phyloP scores from a whole-genome alignment of 1,284 basidiomycete genomes.

The Psilocybe mexicana region DNA sequence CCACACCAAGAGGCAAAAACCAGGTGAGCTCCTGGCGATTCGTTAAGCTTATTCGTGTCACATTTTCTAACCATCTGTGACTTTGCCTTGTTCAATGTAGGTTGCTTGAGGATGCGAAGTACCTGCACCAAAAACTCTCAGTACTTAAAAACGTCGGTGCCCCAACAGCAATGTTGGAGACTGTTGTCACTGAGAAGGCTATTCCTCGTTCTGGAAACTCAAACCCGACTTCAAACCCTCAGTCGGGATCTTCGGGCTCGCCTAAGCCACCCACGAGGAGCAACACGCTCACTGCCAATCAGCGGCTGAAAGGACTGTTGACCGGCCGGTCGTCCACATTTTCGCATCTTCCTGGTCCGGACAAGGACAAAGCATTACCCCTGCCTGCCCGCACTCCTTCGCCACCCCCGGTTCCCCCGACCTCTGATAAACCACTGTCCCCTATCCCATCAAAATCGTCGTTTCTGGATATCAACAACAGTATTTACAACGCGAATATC shows the following conservation, averaged over 20 bases:
- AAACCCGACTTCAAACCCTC: slow-evolving; percentile 7
- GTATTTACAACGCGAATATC: slow-evolving; percentile 14
- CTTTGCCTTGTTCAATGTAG: slow-evolving; percentile 37
- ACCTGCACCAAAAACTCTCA: slow-evolving; percentile 72
- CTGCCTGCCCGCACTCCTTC: slow-evolving; percentile 28
- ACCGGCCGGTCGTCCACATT: slow-evolving; percentile 35
- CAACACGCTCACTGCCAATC: slow-evolving; percentile 40
- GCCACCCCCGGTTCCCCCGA: slow-evolving; percentile 28
- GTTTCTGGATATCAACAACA: slow-evolving; percentile 4
- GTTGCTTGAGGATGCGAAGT: slow-evolving; percentile 76
- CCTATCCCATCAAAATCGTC: slow-evolving; percentile 11
- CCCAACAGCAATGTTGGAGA: slow-evolving; percentile 78
- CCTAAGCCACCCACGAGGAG: slow-evolving; percentile 33
- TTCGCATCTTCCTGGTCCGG: slow-evolving; percentile 1
- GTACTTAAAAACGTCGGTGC: slow-evolving; percentile 68
- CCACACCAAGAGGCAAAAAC: slow-evolving; percentile 81
- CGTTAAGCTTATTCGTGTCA: too few species aligned
- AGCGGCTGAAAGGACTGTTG: slow-evolving; percentile 44
- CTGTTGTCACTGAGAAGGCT: slow-evolving; percentile 75
- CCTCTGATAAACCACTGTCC: slow-evolving; percentile 24
- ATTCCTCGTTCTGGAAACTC: slow-evolving; percentile 34
- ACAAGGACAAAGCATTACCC: slow-evolving; percentile 39
- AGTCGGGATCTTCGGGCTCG: slow-evolving; percentile 18
- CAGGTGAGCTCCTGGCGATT: slow-evolving; percentile 49
- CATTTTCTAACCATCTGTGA: too few species aligned